Evolutionary conservation across 2,329 filamentous ascomycete species (phyloP).

Genomic region (Ophiostoma montium): DNA sequence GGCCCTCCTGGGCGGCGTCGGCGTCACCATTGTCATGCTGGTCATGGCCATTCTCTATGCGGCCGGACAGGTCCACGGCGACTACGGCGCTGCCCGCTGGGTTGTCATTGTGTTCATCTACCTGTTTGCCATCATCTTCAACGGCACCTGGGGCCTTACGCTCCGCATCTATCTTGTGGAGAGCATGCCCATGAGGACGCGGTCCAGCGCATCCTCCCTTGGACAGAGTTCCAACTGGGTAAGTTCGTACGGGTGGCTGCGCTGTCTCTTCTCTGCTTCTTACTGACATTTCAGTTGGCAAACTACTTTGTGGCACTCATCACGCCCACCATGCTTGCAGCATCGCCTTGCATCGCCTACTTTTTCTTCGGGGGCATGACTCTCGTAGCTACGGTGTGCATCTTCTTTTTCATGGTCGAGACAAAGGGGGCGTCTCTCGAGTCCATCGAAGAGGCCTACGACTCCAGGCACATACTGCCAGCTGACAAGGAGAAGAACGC

Average conservation of each 20-base stretch:
- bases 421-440: neutral
- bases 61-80: neutral
- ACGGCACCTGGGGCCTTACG: neutral
- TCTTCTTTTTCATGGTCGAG: neutral
- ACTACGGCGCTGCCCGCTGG: neutral
- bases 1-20: neutral
- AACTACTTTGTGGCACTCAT: neutral
- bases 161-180: neutral
- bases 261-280: neutral
- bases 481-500: neutral
- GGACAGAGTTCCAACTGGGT: conserved; percentile 1
- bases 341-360: neutral
- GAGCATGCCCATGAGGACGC: conserved; percentile 1
- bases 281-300: neutral
- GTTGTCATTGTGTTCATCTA: conserved; percentile 1
- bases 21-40: neutral
- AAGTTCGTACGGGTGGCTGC: neutral
- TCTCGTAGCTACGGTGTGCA: neutral
- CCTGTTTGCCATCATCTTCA: neutral
- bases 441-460: neutral
- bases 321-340: neutral
- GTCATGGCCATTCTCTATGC: neutral
- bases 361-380: neutral
- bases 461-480: neutral
- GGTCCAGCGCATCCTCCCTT: neutral